Evolutionary conservation across 2,329 filamentous ascomycete species (phyloP).

Genomic region (Trichoderma asperellum): DNA sequence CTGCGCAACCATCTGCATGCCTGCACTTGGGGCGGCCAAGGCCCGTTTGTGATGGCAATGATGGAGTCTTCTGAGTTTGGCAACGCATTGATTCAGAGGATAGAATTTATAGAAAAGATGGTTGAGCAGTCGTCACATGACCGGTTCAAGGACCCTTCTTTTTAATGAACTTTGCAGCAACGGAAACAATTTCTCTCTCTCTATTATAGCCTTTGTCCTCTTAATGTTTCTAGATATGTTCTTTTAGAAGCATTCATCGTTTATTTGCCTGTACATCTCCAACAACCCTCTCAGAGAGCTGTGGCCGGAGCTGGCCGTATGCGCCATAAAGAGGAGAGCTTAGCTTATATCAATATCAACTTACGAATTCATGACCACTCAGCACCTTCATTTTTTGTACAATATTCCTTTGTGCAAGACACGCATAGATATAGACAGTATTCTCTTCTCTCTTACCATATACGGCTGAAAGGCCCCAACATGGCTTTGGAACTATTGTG

Average conservation of each 20-base stretch:
- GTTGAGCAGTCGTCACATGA: conserved; percentile 27
- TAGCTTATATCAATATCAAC: not conserved
- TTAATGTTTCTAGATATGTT: no score
- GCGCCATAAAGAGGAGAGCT: not conserved
- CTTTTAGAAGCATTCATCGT: no score
- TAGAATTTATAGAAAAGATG: conserved; percentile 36
- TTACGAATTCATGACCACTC: conserved; percentile 3
- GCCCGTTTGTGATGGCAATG: conserved; percentile 46
- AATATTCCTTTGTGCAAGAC: not conserved
- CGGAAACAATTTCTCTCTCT: not conserved
- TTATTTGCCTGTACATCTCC: not conserved
- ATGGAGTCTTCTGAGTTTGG: conserved; percentile 45
- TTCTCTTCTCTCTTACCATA: not conserved
- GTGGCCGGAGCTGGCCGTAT: not conserved
- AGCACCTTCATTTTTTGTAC: not conserved
- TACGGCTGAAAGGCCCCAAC: not conserved
- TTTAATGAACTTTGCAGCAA: not conserved
- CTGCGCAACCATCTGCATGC: conserved; percentile 43
- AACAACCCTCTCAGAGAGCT: not conserved
- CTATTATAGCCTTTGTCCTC: not conserved
- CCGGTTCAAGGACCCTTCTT: conserved; percentile 20
- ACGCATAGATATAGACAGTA: not conserved
- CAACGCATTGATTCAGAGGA: conserved; percentile 34
- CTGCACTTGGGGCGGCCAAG: conserved; percentile 45
- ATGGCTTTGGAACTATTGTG: conserved; percentile 9